Conservation (phyloP, 139 green algal genomes). For the Coelastrella sp. region DNA sequence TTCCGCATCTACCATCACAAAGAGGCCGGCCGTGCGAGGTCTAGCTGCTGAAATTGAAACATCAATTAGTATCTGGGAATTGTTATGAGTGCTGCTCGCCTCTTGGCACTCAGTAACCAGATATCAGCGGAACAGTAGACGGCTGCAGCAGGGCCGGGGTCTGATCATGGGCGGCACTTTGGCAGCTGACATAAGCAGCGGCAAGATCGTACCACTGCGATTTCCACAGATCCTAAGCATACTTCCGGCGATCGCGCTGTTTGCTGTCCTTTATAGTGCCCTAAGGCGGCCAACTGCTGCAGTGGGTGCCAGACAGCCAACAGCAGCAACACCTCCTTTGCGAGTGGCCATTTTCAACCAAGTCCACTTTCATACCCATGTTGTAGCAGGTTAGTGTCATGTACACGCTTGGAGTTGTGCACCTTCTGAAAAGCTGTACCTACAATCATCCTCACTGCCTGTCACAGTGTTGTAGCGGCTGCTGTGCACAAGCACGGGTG, state of each 20-base stretch:
- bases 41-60: too few species aligned
- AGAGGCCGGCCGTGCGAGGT: too few species aligned
- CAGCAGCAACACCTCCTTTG: not conserved
- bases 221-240: too few species aligned
- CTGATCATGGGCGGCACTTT: too few species aligned
- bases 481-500: not conserved
- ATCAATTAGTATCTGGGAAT: too few species aligned
- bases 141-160: too few species aligned
- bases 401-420: not conserved
- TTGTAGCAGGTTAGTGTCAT: slow-evolving; percentile 11
- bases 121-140: too few species aligned
- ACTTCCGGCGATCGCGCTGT: not conserved
- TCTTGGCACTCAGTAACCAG: too few species aligned
- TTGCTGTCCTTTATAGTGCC: not conserved
- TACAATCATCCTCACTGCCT: not conserved
- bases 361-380: slow-evolving; percentile 31
- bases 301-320: not conserved
- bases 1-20: too few species aligned
- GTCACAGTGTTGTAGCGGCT: not conserved
- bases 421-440: not conserved
- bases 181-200: too few species aligned
- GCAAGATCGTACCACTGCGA: too few species aligned
- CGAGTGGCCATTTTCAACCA: slow-evolving; percentile 35
- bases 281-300: not conserved
- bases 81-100: too few species aligned